Evolutionary conservation across 345 rosid species (phyloP), one percentile per base, ranked within the genome.

Genomic region (Gossypium ekmanianum): DNA sequence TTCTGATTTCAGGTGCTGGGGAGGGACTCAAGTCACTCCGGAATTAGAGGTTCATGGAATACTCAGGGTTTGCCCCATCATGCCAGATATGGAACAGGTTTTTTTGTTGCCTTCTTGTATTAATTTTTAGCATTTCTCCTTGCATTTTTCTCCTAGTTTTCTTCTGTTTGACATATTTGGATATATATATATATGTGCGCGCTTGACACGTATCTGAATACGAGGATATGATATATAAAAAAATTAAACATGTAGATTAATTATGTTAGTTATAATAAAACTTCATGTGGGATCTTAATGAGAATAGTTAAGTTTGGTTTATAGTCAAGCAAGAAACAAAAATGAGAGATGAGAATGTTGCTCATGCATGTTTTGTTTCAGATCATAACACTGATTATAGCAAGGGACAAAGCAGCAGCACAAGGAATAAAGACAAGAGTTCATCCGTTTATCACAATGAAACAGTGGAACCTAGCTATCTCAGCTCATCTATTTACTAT

Each of bases 401-500:
- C 51, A 84, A 80, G 76, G 81, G 76, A 71, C 77, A 71, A 73
- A 75, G 71, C 72, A 77, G 71, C 47, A 72, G 81, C 55, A 55
- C 63, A 70, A 29, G 67, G 55, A 75, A 77, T 55, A 85, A 75
- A 73, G 89, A 78, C 50, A 75, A 77, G 77, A 84, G 65, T 61
- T 78, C 61, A 29, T 52, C 81, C 59, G 47, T 77, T 43, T 88
- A 87, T 78, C 84, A 85, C 79, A 84, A 73, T 54, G 97, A 94
- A 84, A 77, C 82, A 61, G 77, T 78, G 64, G 92, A 92, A 69
- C 98, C 97, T 68, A 85, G 86, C 82, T 76, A 94, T 74, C 75
- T 89, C 73, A 92, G 94, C 77, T 94, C 98, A 74, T 94, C 98
- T 24, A 90, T 94, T 72, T 84, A 88, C 85, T 94, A 94, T 74